Evolutionary conservation across 2,329 filamentous ascomycete species (phyloP).

Genomic region (Aureobasidium sp.): DNA sequence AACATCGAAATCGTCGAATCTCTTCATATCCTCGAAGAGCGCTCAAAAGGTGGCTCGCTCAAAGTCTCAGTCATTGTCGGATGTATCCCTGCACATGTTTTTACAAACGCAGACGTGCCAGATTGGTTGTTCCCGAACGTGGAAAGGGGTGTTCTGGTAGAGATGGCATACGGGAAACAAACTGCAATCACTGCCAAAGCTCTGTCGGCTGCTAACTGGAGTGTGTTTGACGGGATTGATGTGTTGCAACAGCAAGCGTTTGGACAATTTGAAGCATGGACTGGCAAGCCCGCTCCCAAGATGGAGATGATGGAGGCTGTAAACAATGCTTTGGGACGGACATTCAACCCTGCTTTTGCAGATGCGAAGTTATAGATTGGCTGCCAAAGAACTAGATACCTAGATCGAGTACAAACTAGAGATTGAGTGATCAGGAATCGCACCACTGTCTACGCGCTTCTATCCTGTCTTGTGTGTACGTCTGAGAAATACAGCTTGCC

Average conservation of each 20-base stretch:
- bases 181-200: not conserved
- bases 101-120: not conserved
- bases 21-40: not conserved
- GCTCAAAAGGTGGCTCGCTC: not conserved
- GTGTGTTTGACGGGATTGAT: not conserved
- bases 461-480: too few relatives aligned
- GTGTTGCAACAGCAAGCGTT: constrained; percentile 5
- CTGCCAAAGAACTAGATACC: too few relatives aligned
- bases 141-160: not conserved
- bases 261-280: constrained; percentile 1
- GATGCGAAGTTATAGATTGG: too few relatives aligned
- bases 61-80: not conserved
- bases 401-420: too few relatives aligned
- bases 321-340: not conserved
- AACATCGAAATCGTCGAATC: not conserved
- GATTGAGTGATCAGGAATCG: too few relatives aligned
- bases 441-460: too few relatives aligned
- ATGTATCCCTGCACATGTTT: not conserved
- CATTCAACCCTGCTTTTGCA: not conserved
- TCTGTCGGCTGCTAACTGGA: not conserved
- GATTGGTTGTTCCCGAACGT: not conserved
- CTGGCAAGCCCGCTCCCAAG: not conserved
- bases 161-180: not conserved
- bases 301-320: constrained; percentile 4
- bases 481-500: too few relatives aligned